phyloP scores from a whole-genome alignment of 257 asterid genomes.

The Orobanche coerulescens region DNA sequence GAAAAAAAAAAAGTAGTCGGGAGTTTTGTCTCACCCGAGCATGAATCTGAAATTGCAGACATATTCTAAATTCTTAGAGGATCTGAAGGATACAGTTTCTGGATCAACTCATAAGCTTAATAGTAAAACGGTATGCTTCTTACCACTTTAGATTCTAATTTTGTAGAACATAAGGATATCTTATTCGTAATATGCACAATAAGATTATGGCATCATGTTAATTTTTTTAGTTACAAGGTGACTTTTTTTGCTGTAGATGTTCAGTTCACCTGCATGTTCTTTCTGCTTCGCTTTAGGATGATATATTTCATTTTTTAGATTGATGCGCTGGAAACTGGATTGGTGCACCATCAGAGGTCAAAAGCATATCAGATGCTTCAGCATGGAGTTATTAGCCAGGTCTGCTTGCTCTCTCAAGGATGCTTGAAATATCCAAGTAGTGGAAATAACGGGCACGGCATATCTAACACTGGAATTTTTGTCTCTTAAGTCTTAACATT shows the following conservation, averaged over 20 bases:
- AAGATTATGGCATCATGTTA: not conserved
- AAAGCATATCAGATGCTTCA: slow-evolving; percentile 50
- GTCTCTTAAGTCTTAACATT: slow-evolving; percentile 13
- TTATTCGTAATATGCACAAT: slow-evolving; percentile 8
- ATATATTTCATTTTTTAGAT: slow-evolving; percentile 39
- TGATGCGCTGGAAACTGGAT: slow-evolving; percentile 50
- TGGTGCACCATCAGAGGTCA: slow-evolving; percentile 50
- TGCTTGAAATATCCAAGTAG: slow-evolving; percentile 8
- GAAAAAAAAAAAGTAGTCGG: slow-evolving; percentile 7
- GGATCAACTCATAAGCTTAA: slow-evolving; percentile 33
- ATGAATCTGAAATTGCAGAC: slow-evolving; percentile 51
- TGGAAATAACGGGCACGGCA: slow-evolving; percentile 1
- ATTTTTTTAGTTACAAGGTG: not conserved
- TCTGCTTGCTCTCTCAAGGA: slow-evolving; percentile 28
- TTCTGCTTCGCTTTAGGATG: slow-evolving; percentile 10
- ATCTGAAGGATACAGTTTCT: slow-evolving; percentile 37
- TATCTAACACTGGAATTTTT: slow-evolving; percentile 17
- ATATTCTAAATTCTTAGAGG: slow-evolving; percentile 46
- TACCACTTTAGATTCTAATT: not conserved
- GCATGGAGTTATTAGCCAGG: slow-evolving; percentile 52
- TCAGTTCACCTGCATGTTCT: slow-evolving; percentile 6
- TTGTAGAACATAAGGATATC: not conserved
- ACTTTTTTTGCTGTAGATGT: not conserved
- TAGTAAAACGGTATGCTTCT: slow-evolving; percentile 35
- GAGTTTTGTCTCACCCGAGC: slow-evolving; percentile 18